A percentile compares a stretch with the other conserved stretches of the same genome.
Conservation (phyloP, 1,284 basidiomycete species). For the Melanopsichium pennsylvanicum region DNA sequence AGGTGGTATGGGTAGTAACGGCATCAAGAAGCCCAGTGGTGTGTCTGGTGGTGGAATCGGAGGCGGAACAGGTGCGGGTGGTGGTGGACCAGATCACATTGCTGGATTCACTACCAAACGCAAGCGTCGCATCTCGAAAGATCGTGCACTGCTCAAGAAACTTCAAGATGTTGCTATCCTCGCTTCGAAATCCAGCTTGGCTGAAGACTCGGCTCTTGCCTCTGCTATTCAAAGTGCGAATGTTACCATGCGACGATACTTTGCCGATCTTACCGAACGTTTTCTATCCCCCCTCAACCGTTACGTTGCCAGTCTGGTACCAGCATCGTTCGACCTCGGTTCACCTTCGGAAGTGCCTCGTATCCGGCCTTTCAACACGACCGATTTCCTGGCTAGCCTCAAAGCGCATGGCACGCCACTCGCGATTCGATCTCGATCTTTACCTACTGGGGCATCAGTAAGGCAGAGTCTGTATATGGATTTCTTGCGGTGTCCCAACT, state of each 20-base stretch:
- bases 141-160: constrained; percentile 75
- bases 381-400: constrained; percentile 81
- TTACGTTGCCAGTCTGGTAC: constrained; percentile 78
- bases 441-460: constrained; percentile 56
- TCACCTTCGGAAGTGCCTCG: constrained; percentile 48
- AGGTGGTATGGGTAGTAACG: constrained; percentile 1
- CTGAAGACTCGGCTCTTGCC: constrained; percentile 1
- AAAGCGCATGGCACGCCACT: constrained; percentile 74
- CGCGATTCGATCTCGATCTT: constrained; percentile 54
- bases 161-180: constrained; percentile 67
- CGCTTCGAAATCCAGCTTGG: constrained; percentile 54
- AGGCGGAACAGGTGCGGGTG: constrained; percentile 71
- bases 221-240: constrained; percentile 58
- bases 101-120: constrained; percentile 73
- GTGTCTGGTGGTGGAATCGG: constrained; percentile 64
- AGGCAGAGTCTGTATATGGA: constrained; percentile 57
- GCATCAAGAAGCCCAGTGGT: constrained; percentile 10
- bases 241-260: constrained; percentile 78
- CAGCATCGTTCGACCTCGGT: constrained; percentile 46
- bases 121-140: constrained; percentile 85
- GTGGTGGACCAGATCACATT: constrained; percentile 54
- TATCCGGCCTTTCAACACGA: constrained; percentile 76
- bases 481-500: constrained; percentile 61
- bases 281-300: constrained; percentile 90
- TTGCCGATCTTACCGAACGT: constrained; percentile 84